A percentile compares a stretch with the other conserved stretches of the same genome.
Conservation (phyloP, 2,329 filamentous ascomycete species). For the Arthrobotrys musiformis region DNA sequence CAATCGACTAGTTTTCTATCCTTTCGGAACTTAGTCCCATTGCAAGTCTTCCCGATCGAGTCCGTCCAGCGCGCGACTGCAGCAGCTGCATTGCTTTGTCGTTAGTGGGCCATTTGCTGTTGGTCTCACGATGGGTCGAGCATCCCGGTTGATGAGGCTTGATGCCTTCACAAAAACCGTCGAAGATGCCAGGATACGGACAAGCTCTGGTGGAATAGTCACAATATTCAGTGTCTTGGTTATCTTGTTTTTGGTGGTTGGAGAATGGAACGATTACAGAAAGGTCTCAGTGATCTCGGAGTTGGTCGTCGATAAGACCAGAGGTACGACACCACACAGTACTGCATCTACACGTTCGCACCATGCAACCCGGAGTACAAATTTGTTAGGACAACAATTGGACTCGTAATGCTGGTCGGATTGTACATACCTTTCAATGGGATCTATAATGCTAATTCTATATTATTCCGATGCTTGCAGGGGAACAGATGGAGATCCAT, state of each 20-base stretch:
- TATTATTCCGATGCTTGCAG: conserved; percentile 11
- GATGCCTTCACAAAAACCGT: conserved; percentile 99
- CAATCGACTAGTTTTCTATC: conserved; percentile 9
- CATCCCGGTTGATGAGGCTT: conserved; percentile 93
- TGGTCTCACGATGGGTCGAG: conserved; percentile 75
- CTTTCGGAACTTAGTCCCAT: background rate
- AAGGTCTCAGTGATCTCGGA: conserved; percentile 88
- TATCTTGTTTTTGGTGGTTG: conserved; percentile 87
- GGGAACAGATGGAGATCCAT: conserved; percentile 98
- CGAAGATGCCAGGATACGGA: conserved; percentile 95
- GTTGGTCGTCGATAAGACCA: conserved; percentile 92
- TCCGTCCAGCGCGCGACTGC: conserved; percentile 59
- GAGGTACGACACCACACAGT: conserved; percentile 70
- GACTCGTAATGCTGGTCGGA: background rate
- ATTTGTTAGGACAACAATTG: background rate
- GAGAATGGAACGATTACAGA: conserved; percentile 95
- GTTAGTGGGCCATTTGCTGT: conserved; percentile 37
- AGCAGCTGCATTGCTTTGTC: too few relatives aligned
- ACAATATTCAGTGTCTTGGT: conserved; percentile 90
- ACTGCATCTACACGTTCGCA: conserved; percentile 3
- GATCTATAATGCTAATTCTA: conserved; percentile 61
- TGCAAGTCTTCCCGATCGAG: conserved; percentile 21
- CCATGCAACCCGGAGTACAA: background rate
- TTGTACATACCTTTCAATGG: background rate
- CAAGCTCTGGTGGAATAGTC: conserved; percentile 92